phyloP scores from a whole-genome alignment of 257 asterid species.

The Gentiana straminea region DNA sequence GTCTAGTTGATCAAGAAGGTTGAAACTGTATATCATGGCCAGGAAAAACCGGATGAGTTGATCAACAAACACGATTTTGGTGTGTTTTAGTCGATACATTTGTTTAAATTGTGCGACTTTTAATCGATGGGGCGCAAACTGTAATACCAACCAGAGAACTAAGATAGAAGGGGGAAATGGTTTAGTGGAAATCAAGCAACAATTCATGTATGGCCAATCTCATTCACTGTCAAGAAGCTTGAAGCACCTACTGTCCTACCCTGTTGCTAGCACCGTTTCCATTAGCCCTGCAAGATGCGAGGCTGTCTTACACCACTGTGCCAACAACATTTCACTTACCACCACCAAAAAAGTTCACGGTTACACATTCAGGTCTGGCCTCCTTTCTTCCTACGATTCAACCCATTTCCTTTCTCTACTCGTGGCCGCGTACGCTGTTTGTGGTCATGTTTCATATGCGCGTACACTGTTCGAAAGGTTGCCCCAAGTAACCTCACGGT shows the following conservation, averaged over 20 bases:
- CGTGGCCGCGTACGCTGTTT: constrained; percentile 36
- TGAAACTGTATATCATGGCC: no score
- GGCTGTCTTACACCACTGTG: constrained; percentile 47
- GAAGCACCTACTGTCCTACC: constrained; percentile 27
- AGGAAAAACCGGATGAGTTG: no score
- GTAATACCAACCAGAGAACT: no score
- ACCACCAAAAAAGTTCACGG: constrained; percentile 64
- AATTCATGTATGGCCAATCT: constrained; percentile 30
- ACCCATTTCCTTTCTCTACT: constrained; percentile 57
- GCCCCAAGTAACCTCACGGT: constrained; percentile 42
- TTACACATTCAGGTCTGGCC: constrained; percentile 42
- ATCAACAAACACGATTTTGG: no score
- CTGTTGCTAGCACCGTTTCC: constrained; percentile 8
- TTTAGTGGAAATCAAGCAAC: not conserved
- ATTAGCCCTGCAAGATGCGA: constrained; percentile 39
- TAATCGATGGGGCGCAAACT: no score
- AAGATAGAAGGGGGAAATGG: not conserved
- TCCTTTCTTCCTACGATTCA: constrained; percentile 20
- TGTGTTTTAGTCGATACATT: no score
- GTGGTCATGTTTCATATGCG: constrained; percentile 38
- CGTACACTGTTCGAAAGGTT: constrained; percentile 49
- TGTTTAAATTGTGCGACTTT: no score
- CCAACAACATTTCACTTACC: constrained; percentile 41
- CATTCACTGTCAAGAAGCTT: constrained; percentile 35
- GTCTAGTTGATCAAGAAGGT: no score